A percentile compares a stretch with the other conserved stretches of the same genome.
Conservation (phyloP, 305 asterid species). For the Withania somnifera region DNA sequence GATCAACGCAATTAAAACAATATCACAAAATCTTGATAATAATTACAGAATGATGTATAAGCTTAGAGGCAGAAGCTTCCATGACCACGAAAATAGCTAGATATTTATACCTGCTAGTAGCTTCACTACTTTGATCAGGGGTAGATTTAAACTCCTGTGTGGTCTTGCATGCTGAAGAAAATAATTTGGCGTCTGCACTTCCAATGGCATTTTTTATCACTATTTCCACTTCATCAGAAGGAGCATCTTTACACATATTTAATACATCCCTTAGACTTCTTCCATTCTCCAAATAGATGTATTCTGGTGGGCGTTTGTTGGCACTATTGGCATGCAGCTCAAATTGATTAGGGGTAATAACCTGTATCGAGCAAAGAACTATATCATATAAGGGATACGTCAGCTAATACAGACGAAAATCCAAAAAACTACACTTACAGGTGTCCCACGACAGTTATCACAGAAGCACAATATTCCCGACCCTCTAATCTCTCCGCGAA, state of each 20-base stretch:
- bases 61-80: background rate
- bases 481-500: slow-evolving; percentile 58
- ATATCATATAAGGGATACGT: background rate
- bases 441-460: slow-evolving; percentile 46
- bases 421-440: slow-evolving; percentile 27
- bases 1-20: background rate
- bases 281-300: slow-evolving; percentile 70
- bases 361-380: slow-evolving; percentile 28
- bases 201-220: slow-evolving; percentile 51
- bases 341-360: slow-evolving; percentile 62
- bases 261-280: slow-evolving; percentile 61
- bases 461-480: slow-evolving; percentile 72
- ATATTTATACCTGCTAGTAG: slow-evolving; percentile 31
- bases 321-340: slow-evolving; percentile 74
- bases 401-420: background rate
- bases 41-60: background rate
- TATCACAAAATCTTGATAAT: background rate
- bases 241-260: slow-evolving; percentile 53
- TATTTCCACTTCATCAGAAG: slow-evolving; percentile 39
- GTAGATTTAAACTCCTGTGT: slow-evolving; percentile 30
- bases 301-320: slow-evolving; percentile 72
- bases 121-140: slow-evolving; percentile 24
- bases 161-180: slow-evolving; percentile 39
- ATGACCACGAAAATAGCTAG: background rate
- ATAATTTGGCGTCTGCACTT: slow-evolving; percentile 17